A percentile compares a stretch with the other conserved stretches of the same genome.
Conservation (phyloP, 2,329 filamentous ascomycete species). For the Aspergillus ibericus region DNA sequence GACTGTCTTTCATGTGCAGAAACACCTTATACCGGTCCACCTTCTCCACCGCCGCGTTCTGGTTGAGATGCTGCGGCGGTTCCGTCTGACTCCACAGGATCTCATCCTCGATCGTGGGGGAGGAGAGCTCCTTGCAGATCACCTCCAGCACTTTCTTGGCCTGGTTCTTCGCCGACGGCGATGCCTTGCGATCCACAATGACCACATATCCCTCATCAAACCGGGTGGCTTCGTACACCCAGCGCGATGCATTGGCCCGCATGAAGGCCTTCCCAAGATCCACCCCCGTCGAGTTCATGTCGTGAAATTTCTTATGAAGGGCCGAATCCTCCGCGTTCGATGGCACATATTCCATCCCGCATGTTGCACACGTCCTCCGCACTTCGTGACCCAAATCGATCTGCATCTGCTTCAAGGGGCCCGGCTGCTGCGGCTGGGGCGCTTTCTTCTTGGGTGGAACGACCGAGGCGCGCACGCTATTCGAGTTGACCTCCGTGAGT, state of each 20-base stretch:
- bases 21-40: conserved; percentile 60
- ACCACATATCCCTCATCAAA: conserved; percentile 56
- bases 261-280: conserved; percentile 61
- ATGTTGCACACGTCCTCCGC: conserved; percentile 58
- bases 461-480: conserved; percentile 42
- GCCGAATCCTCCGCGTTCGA: conserved; percentile 62
- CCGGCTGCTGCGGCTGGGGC: conserved; percentile 33
- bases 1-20: conserved; percentile 60
- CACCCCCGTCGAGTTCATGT: conserved; percentile 60
- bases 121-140: conserved; percentile 62
- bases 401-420: conserved; percentile 58
- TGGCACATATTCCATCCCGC: conserved; percentile 67
- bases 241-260: conserved; percentile 51
- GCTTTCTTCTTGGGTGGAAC: conserved; percentile 41
- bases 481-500: conserved; percentile 49
- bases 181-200: conserved; percentile 58
- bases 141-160: conserved; percentile 61
- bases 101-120: conserved; percentile 59
- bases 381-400: conserved; percentile 59
- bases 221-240: conserved; percentile 53
- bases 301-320: conserved; percentile 65
- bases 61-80: conserved; percentile 39
- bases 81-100: conserved; percentile 56
- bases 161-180: conserved; percentile 51
- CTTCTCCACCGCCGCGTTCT: conserved; percentile 36